Conservation (phyloP, 441 rosid species). For the Erysimum cheiri region DNA sequence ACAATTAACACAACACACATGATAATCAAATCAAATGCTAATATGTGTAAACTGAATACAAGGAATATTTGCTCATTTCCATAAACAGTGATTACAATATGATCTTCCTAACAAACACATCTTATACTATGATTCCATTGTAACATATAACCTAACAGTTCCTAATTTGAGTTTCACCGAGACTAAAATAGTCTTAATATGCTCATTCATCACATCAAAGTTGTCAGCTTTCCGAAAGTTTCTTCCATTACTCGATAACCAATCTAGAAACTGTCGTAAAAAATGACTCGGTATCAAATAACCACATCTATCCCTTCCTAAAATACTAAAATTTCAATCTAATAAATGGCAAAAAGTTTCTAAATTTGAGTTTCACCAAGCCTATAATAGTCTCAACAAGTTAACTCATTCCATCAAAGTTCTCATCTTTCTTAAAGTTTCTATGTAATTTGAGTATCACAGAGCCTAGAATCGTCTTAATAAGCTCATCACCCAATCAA, state of each 20-base stretch:
- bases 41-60: too few relatives aligned
- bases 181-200: background rate
- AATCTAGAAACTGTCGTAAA: background rate
- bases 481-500: background rate
- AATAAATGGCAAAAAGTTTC: background rate
- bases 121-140: background rate
- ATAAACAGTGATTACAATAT: background rate
- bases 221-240: background rate
- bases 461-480: background rate
- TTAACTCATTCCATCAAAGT: background rate
- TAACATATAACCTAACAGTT: background rate
- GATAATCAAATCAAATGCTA: background rate
- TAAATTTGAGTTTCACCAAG: background rate
- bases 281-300: background rate
- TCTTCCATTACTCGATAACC: background rate
- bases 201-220: background rate
- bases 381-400: background rate
- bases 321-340: too few relatives aligned
- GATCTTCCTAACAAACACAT: background rate
- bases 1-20: background rate
- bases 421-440: too few relatives aligned
- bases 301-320: too few relatives aligned
- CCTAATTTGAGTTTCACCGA: slow-evolving; percentile 3
- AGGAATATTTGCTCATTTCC: background rate
- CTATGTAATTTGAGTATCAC: background rate